Conservation (phyloP, 2,329 filamentous ascomycete species). For the Lojkania enalia region DNA sequence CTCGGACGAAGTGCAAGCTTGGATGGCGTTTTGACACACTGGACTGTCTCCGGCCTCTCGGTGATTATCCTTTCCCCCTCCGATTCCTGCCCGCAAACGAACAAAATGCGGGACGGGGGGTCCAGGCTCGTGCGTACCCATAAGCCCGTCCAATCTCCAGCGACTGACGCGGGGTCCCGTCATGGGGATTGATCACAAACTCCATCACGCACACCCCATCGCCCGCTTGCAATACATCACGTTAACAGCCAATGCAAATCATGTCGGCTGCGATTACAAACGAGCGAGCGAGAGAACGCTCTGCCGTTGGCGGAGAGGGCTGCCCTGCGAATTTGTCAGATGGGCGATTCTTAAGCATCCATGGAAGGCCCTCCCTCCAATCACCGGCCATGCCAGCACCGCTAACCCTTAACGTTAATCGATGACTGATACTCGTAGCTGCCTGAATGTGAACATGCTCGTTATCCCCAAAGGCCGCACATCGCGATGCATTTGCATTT, state of each 20-base stretch:
- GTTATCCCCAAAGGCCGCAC: no score
- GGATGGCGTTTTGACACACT: neutral
- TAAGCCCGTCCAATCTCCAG: neutral
- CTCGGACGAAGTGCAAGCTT: conserved; percentile 1
- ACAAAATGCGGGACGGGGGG: neutral
- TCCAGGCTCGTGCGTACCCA: no score
- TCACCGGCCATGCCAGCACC: neutral
- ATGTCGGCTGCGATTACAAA: no score
- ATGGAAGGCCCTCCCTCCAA: neutral
- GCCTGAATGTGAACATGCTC: no score
- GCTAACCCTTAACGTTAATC: neutral
- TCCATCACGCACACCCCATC: conserved; percentile 2
- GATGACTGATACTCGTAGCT: conserved; percentile 1
- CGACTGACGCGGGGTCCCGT: neutral
- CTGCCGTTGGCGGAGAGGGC: neutral
- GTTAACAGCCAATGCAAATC: no score
- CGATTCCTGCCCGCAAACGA: neutral
- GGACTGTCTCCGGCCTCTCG: neutral
- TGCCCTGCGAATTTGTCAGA: conserved; percentile 1
- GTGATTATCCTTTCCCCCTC: neutral
- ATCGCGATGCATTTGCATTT: no score
- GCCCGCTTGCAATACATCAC: no score
- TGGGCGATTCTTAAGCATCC: conserved; percentile 1
- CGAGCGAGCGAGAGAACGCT: no score
- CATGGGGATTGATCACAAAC: conserved; percentile 1